Conservation (phyloP, 2,329 filamentous ascomycete genomes). For the Fusarium sp. region DNA sequence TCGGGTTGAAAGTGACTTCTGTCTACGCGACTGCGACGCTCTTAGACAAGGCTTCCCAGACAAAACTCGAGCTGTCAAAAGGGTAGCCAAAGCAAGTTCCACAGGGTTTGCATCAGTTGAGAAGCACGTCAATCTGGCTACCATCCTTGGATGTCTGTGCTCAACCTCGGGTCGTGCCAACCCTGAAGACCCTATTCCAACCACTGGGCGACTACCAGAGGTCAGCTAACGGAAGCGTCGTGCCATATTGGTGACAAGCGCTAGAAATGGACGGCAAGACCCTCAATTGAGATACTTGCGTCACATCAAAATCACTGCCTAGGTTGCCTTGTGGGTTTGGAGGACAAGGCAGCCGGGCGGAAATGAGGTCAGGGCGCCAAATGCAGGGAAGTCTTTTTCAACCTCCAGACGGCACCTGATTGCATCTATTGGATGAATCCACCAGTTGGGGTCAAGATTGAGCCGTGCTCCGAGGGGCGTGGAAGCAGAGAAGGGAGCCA, state of each 20-base stretch:
- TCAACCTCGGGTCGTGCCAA: neutral
- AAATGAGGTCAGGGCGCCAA: neutral
- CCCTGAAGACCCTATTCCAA: neutral
- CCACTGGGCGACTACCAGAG: neutral
- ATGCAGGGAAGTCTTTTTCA: neutral
- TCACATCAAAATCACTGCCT: neutral
- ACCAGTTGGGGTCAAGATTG: neutral
- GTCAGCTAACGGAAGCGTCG: neutral
- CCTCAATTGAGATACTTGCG: neutral
- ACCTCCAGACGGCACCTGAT: neutral
- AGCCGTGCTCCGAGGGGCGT: neutral
- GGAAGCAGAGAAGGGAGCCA: neutral
- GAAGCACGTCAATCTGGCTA: neutral
- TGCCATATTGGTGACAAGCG: neutral
- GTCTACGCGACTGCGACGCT: neutral
- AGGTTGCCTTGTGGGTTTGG: neutral
- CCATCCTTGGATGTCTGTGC: neutral
- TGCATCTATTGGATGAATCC: neutral
- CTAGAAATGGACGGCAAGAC: neutral
- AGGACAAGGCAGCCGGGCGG: neutral
- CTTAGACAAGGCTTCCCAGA: neutral
- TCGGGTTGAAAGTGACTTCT: neutral
- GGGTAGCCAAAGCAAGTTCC: neutral
- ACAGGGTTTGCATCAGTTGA: neutral
- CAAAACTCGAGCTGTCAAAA: neutral